Evolutionary conservation across 2,329 filamentous ascomycete species (phyloP), one percentile per base, ranked within the genome.

Genomic region (Sclerotinia borealis): DNA sequence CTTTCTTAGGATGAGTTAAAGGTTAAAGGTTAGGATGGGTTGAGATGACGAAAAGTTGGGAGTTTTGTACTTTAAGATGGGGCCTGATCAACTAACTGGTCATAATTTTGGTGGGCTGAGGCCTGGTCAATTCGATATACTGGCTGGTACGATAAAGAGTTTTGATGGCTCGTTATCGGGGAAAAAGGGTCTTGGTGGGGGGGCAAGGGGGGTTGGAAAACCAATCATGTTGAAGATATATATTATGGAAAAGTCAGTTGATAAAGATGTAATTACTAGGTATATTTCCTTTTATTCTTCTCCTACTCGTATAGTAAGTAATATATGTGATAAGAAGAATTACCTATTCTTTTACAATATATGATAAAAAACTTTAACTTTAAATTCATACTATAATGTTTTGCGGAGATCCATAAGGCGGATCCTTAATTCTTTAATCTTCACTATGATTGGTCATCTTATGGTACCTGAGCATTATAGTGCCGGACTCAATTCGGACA

Each of bases 401-500:
- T 29, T 13, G 51, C 25, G 36, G 51, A 45, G 27, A 11, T 47
- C 22, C 31, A 41, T 15, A 55, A n/a, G 36, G 52, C 52, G 34
- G 52, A 55, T 19, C 27, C 17, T 11, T 17, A 17, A 39, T 9
- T 8, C 17, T 4, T 5, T 9, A 39, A 39, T n/a, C n/a, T n/a
- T 15, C 1, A 8, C 19, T 13, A 36, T 59, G 41, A 59, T 59
- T 59, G 55, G 55, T 36, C 27, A 19, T 19, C 10, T 31, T 19
- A 17, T 47, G 55, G 41, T 58, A 51, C 47, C 45, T 51, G 47
- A 51, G 22, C 25, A 22, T 17, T 39, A 36, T 61, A 61, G 59
- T 45, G 11, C 19, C 59, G 59, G 59, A 61, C 59, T 34, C 59
- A 61, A 61, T 61, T 61, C 59, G 59, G 59, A n/a, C 48, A n/a